Evolutionary conservation across 176 grass and related monocot genomes (phyloP).

Genomic region (Stipa capillata): DNA sequence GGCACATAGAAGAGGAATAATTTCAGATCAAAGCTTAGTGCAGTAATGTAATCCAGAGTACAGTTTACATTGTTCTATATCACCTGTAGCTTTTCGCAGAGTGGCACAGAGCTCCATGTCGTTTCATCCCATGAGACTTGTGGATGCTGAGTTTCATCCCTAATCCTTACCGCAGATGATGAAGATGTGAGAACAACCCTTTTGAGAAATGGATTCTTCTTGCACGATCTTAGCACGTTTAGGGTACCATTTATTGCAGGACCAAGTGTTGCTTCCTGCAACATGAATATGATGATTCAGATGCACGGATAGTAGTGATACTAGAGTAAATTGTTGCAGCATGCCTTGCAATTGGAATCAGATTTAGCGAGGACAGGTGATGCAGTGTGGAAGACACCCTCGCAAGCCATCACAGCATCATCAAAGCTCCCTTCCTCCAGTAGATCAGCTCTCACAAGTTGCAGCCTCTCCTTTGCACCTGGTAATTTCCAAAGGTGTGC

Average conservation of each 20-base stretch:
- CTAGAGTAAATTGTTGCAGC: background rate
- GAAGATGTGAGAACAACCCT: slow-evolving; percentile 91
- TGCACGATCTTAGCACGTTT: slow-evolving; percentile 82
- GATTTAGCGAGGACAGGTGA: slow-evolving; percentile 57
- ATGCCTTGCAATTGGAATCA: slow-evolving; percentile 77
- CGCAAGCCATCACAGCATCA: slow-evolving; percentile 51
- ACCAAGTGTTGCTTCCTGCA: slow-evolving; percentile 61
- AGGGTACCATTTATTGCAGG: slow-evolving; percentile 74
- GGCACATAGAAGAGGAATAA: background rate
- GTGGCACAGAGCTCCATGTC: slow-evolving; percentile 67
- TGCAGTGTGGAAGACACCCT: slow-evolving; percentile 80
- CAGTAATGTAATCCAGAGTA: background rate
- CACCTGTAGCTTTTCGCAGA: slow-evolving; percentile 82
- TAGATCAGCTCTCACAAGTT: slow-evolving; percentile 68
- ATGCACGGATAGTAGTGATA: background rate
- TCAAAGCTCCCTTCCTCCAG: slow-evolving; percentile 81
- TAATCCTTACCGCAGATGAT: slow-evolving; percentile 65
- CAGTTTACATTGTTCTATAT: background rate
- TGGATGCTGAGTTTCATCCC: slow-evolving; percentile 47
- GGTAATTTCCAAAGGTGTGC: slow-evolving; percentile 73
- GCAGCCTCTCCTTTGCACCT: slow-evolving; percentile 68
- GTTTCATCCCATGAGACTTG: slow-evolving; percentile 57
- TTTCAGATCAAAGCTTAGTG: background rate
- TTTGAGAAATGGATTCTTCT: slow-evolving; percentile 67
- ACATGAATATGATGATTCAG: background rate